phyloP scores from a whole-genome alignment of 805 yeast genomes.

The Danielia oregonensis region DNA sequence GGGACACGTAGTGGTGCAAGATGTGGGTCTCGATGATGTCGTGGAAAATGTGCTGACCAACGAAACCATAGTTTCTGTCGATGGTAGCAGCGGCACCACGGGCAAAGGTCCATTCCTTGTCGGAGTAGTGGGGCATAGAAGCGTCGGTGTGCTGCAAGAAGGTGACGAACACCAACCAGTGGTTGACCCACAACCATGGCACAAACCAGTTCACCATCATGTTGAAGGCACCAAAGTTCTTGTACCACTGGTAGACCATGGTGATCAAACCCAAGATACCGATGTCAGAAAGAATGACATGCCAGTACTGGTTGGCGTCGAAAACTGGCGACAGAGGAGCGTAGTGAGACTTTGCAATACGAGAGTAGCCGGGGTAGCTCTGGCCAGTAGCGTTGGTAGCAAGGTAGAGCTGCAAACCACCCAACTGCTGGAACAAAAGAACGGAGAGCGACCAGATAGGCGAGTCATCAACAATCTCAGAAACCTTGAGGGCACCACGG shows the following conservation, averaged over 20 bases:
- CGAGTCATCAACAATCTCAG: slow-evolving; percentile 52
- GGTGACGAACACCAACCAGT: slow-evolving; percentile 63
- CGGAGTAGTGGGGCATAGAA: slow-evolving; percentile 55
- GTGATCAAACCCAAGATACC: slow-evolving; percentile 46
- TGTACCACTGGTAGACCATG: slow-evolving; percentile 51
- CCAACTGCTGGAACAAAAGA: slow-evolving; percentile 51
- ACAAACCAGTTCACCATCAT: slow-evolving; percentile 53
- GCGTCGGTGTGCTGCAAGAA: slow-evolving; percentile 62
- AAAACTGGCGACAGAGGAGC: slow-evolving; percentile 54
- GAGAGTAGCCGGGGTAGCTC: slow-evolving; percentile 35
- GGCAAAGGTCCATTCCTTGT: slow-evolving; percentile 58
- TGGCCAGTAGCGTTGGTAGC: slow-evolving; percentile 58
- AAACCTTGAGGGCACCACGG: slow-evolving; percentile 27
- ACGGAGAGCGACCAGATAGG: slow-evolving; percentile 45
- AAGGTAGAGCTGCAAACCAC: slow-evolving; percentile 51
- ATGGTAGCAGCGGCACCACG: slow-evolving; percentile 66
- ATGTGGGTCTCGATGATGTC: slow-evolving; percentile 59
- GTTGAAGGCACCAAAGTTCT: slow-evolving; percentile 45
- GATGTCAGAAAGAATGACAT: slow-evolving; percentile 50
- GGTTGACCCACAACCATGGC: slow-evolving; percentile 59
- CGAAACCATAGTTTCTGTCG: slow-evolving; percentile 57
- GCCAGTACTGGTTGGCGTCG: slow-evolving; percentile 54
- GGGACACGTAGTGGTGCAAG: slow-evolving; percentile 51
- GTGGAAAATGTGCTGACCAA: slow-evolving; percentile 55
- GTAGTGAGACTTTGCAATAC: slow-evolving; percentile 44